phyloP scores from a whole-genome alignment of 1,139 yeast genomes.

The Yamadazyma triangularis region DNA sequence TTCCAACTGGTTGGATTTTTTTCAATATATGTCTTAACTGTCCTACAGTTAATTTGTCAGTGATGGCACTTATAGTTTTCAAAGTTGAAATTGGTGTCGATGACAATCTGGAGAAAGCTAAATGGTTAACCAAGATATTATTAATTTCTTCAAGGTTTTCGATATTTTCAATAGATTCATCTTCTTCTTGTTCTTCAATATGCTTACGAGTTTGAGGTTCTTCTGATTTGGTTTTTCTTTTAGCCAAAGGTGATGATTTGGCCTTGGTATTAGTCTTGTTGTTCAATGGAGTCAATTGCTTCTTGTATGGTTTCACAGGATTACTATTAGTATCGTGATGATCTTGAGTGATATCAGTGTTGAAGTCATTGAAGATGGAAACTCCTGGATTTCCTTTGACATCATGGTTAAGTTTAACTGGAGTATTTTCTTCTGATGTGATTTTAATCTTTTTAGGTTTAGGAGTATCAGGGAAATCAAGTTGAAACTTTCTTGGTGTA shows the following conservation, averaged over 20 bases:
- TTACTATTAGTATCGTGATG: no score
- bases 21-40: slow-evolving; percentile 52
- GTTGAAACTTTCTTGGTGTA: slow-evolving; percentile 3
- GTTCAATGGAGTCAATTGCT: slow-evolving; percentile 17
- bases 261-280: slow-evolving; percentile 11
- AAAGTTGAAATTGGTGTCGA: slow-evolving; percentile 78
- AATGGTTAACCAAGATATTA: slow-evolving; percentile 70
- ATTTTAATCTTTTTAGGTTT: slow-evolving; percentile 12
- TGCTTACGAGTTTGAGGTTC: slow-evolving; percentile 3
- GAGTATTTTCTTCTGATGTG: slow-evolving; percentile 23
- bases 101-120: slow-evolving; percentile 84
- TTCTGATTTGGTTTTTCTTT: slow-evolving; percentile 12
- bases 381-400: slow-evolving; percentile 2
- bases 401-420: slow-evolving; percentile 9
- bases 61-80: slow-evolving; percentile 52
- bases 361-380: slow-evolving; percentile 2
- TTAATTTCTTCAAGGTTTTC: slow-evolving; percentile 47
- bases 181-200: slow-evolving; percentile 9
- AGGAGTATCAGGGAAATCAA: slow-evolving; percentile 14
- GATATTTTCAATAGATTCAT: slow-evolving; percentile 24
- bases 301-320: slow-evolving; percentile 1
- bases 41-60: slow-evolving; percentile 37
- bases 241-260: slow-evolving; percentile 11
- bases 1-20: slow-evolving; percentile 63
- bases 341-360: slow-evolving; percentile 2